Evolutionary conservation across 163 green algal species (phyloP).

Genomic region (Coccomyxa subellipsoidea): DNA sequence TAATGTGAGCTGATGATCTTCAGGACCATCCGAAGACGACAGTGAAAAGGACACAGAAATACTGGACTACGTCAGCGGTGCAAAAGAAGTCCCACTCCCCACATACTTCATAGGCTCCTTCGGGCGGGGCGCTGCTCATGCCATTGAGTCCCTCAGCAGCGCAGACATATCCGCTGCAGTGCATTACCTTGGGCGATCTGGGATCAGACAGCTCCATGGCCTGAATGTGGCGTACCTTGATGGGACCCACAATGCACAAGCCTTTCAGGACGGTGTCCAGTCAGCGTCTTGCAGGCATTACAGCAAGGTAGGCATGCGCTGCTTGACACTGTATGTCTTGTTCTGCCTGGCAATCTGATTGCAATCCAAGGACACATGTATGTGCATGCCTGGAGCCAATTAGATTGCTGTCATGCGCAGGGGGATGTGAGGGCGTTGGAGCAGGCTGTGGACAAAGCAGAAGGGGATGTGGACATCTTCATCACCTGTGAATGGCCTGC

Average conservation of each 20-base stretch:
- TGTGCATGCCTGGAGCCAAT: no score
- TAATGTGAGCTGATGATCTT: not conserved
- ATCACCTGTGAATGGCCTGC: constrained; percentile 83
- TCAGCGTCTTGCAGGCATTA: constrained; percentile 41
- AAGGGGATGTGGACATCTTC: constrained; percentile 82
- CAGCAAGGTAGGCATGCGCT: constrained; percentile 24
- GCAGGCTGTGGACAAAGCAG: constrained; percentile 40
- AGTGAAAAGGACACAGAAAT: not conserved
- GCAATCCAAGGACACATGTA: no score
- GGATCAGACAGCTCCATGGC: constrained; percentile 47
- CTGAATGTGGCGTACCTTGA: constrained; percentile 80
- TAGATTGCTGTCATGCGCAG: constrained; percentile 1
- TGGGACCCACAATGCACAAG: constrained; percentile 51
- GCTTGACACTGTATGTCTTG: no score
- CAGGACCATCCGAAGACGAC: not conserved
- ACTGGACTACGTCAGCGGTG: constrained; percentile 50
- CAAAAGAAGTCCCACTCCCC: constrained; percentile 51
- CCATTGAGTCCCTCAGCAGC: constrained; percentile 21
- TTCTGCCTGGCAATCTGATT: no score
- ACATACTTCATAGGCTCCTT: constrained; percentile 76
- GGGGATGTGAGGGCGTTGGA: constrained; percentile 46
- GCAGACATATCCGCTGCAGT: constrained; percentile 22
- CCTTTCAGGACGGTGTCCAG: constrained; percentile 25
- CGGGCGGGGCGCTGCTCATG: constrained; percentile 36
- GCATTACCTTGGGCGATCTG: constrained; percentile 58